Evolutionary conservation across 306 rosid genomes (phyloP), one percentile per base, ranked within the genome.

Genomic region (Cicer arietinum): DNA sequence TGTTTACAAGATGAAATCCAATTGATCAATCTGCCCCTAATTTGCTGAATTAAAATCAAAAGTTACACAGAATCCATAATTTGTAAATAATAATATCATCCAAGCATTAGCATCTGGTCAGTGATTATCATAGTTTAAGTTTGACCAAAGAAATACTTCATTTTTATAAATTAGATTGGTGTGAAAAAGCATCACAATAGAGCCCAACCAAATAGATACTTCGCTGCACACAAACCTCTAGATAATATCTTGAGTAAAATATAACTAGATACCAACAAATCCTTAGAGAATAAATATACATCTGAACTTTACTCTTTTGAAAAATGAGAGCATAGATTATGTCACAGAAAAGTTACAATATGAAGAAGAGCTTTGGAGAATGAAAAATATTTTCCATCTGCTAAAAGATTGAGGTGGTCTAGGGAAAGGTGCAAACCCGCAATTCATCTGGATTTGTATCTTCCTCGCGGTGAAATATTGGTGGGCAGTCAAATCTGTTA

Each of bases 401-500:
- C 60, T 57, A 25, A 77, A 78, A 50, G 54, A 56, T 47, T 66
- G 16, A 54, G 73, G 54, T 58, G 43, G 42, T 64, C 65, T 75
- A 74, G 57, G 80, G 85, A 79, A 76, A 83, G 79, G 75, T n/a
- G 45, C 91, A 44, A 59, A 94, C 98, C 96, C 93, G 86, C 67
- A 94, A 20, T 85, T 94, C 98, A 77, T 94, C 97, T 51, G 76
- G 89, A 73, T 88, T 90, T 52, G 78, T 75, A 68, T 90, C 92
- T 43, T 87, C 97, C 53, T 90, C 95, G 8, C 82, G 97, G 35
- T 90, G 93, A 77, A 94, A 90, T 82, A 94, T 90, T 61, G 98
- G 98, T 8, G 96, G 88, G 70, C 73, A 90, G 53, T 94, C 98
- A 78, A 92, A 94, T 83, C 86, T 90, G 82, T 89, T 92, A 80